phyloP scores from a whole-genome alignment of 2,329 filamentous ascomycete genomes.

The Raffaelea ambrosiae region DNA sequence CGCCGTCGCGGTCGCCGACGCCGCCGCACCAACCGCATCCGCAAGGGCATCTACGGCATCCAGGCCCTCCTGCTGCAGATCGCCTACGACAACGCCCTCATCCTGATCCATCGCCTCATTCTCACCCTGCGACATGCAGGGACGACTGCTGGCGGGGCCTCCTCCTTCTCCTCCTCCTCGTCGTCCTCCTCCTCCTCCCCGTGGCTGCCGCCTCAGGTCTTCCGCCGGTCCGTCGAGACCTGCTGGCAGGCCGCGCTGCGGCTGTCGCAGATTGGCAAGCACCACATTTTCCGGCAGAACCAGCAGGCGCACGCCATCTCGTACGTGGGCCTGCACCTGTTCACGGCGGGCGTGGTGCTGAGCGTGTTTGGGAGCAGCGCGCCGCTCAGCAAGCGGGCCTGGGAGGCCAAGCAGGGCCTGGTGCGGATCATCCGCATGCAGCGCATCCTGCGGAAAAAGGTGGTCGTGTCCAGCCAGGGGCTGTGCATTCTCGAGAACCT shows the following conservation, averaged over 20 bases:
- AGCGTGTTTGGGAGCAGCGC: background rate
- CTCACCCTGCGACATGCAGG: background rate
- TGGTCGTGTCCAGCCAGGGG: background rate
- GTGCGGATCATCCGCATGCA: background rate
- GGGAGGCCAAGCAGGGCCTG: background rate
- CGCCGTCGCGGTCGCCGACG: too few species aligned
- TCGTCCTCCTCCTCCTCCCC: background rate
- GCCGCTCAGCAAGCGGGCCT: background rate
- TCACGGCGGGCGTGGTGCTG: background rate
- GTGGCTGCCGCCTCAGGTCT: background rate
- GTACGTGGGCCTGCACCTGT: background rate
- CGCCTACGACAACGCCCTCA: constrained; percentile 1
- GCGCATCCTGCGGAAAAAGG: background rate
- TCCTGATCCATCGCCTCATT: constrained; percentile 1
- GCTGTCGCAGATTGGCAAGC: background rate
- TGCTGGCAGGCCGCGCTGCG: background rate
- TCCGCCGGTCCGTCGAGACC: background rate
- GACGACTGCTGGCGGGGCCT: too few species aligned
- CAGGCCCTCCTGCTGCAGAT: background rate
- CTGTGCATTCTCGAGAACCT: background rate
- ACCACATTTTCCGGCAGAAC: background rate
- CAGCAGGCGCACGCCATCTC: background rate
- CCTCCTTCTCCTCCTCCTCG: too few species aligned
- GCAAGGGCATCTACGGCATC: background rate
- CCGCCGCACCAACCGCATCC: background rate